Evolutionary conservation across 148 eudicot genomes (phyloP).

Genomic region (Polygonum aviculare): DNA sequence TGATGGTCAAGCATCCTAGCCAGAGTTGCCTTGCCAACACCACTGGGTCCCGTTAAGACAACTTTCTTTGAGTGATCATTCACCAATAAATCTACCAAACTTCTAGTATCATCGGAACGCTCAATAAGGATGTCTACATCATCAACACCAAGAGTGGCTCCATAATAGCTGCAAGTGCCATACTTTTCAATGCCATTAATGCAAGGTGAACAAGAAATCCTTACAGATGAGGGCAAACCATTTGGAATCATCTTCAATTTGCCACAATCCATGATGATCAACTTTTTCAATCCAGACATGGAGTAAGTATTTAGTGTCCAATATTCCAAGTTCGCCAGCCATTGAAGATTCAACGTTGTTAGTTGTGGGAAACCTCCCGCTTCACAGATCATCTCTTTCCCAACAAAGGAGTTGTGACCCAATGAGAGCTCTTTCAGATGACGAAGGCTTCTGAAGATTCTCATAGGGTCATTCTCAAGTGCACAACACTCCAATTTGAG

Average conservation of each 20-base stretch:
- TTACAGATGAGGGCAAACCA: background rate
- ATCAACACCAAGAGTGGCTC: background rate
- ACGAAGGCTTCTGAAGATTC: background rate
- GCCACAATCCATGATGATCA: background rate
- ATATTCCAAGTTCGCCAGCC: background rate
- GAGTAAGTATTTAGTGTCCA: background rate
- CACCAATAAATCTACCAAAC: slow-evolving; percentile 17
- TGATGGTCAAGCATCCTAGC: slow-evolving; percentile 13
- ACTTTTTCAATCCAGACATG: background rate
- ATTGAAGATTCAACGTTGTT: background rate
- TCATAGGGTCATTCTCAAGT: background rate
- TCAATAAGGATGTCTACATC: slow-evolving; percentile 13
- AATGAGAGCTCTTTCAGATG: background rate
- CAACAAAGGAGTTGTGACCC: background rate
- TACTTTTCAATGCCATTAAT: background rate
- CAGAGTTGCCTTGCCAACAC: slow-evolving; percentile 17
- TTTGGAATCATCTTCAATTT: background rate
- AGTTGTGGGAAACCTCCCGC: background rate
- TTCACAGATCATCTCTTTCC: background rate
- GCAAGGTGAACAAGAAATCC: background rate
- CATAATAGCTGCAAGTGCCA: background rate
- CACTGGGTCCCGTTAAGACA: slow-evolving; percentile 17
- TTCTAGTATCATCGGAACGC: slow-evolving; percentile 17
- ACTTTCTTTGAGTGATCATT: slow-evolving; percentile 3
- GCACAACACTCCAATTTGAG: background rate